Evolutionary conservation across 2,329 filamentous ascomycete genomes (phyloP).

Genomic region (Podosphaera leucotricha): DNA sequence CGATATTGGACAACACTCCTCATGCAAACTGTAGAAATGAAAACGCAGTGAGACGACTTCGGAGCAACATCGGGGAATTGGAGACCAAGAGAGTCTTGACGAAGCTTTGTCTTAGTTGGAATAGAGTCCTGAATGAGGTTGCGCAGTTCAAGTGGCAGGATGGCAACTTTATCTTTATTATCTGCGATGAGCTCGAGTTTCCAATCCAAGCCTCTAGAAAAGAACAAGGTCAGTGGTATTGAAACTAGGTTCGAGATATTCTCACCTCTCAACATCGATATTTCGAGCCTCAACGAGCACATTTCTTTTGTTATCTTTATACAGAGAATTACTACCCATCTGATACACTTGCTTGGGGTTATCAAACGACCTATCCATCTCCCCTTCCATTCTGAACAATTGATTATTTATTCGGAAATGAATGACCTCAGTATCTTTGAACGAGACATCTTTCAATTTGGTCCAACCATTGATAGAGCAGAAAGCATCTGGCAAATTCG

Average conservation of each 20-base stretch:
- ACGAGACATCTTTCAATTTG: conserved; percentile 5
- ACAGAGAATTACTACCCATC: conserved; percentile 8
- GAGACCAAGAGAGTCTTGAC: conserved; percentile 8
- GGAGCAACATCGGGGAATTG: conserved; percentile 9
- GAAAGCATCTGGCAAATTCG: conserved; percentile 4
- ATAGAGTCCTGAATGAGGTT: conserved; percentile 8
- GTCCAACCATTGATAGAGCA: conserved; percentile 4
- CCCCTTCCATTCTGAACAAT: conserved; percentile 10
- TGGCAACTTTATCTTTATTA: conserved; percentile 4
- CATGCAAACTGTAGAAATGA: conserved; percentile 7
- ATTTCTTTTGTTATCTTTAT: conserved; percentile 8
- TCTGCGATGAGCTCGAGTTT: conserved; percentile 14
- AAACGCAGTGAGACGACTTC: conserved; percentile 1
- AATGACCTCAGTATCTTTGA: conserved; percentile 10
- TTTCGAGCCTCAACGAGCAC: conserved; percentile 10
- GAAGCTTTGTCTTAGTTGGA: conserved; percentile 2
- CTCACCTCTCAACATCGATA: conserved; percentile 12
- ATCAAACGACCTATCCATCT: conserved; percentile 8
- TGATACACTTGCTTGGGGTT: conserved; percentile 7
- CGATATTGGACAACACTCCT: conserved; percentile 11
- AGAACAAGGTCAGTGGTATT: neutral
- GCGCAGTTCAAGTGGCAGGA: conserved; percentile 5
- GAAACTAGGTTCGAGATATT: neutral
- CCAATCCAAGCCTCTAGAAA: conserved; percentile 12
- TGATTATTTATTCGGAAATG: conserved; percentile 8